A percentile compares a stretch with the other conserved stretches of the same genome.
phyloP scores from a whole-genome alignment of 495 filamentous ascomycete species.

The Filosporella fistucella region DNA sequence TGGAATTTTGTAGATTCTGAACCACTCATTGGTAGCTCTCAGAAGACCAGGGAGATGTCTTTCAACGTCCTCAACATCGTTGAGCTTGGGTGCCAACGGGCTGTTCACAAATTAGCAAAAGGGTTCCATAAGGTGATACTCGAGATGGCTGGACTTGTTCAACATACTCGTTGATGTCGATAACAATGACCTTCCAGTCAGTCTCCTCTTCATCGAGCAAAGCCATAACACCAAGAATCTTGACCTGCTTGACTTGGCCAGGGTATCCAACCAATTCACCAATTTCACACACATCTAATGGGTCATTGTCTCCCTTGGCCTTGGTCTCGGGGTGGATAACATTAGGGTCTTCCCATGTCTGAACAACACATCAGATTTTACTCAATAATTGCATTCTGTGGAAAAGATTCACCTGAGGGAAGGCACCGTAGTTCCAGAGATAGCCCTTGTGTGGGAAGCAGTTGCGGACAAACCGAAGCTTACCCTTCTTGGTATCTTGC shows the following conservation, averaged over 20 bases:
- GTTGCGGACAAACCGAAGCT: constrained; percentile 97
- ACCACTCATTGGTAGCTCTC: constrained; percentile 99
- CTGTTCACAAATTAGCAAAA: too few species aligned
- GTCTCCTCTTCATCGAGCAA: constrained; percentile 99
- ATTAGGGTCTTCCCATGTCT: constrained; percentile 99
- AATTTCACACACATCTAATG: constrained; percentile 98
- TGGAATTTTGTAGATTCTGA: constrained; percentile 99
- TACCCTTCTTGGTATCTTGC: constrained; percentile 85
- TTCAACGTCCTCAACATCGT: constrained; percentile 99
- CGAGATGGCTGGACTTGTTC: too few species aligned
- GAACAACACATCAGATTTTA: constrained; percentile 20
- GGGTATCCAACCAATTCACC: constrained; percentile 93
- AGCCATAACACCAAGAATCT: constrained; percentile 98
- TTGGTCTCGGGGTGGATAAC: constrained; percentile 96
- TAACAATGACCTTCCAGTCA: constrained; percentile 99
- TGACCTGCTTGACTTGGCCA: constrained; percentile 98
- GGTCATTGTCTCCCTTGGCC: constrained; percentile 99
- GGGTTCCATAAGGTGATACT: too few species aligned
- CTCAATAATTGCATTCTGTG: background rate
- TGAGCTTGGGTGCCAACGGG: constrained; percentile 90
- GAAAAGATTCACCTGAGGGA: constrained; percentile 71
- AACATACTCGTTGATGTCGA: constrained; percentile 96
- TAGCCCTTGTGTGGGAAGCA: constrained; percentile 99
- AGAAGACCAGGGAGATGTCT: constrained; percentile 95
- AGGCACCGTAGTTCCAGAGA: constrained; percentile 99